Evolutionary conservation across 2,329 filamentous ascomycete species (phyloP).

Genomic region (Claviceps sp.): DNA sequence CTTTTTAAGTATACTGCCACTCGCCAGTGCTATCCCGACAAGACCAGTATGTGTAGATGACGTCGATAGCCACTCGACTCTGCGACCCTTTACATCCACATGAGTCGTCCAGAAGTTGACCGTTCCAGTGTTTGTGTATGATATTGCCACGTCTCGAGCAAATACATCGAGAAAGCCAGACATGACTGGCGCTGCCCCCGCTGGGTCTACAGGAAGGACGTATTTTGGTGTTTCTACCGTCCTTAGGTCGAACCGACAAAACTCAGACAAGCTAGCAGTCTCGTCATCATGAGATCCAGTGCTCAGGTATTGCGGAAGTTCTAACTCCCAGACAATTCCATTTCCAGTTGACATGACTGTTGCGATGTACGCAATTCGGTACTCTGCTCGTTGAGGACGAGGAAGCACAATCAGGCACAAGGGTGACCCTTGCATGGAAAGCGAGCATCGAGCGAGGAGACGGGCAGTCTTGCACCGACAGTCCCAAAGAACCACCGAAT

Average conservation of each 20-base stretch:
- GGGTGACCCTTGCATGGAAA: slow-evolving; percentile 53
- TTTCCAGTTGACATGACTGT: slow-evolving; percentile 67
- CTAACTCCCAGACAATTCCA: slow-evolving; percentile 71
- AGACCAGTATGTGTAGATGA: slow-evolving; percentile 72
- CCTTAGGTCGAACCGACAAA: slow-evolving; percentile 58
- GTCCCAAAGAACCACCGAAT: slow-evolving; percentile 67
- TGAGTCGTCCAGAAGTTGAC: slow-evolving; percentile 79
- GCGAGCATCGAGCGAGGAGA: slow-evolving; percentile 37
- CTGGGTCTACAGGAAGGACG: slow-evolving; percentile 74
- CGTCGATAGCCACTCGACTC: slow-evolving; percentile 70
- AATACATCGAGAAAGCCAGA: slow-evolving; percentile 79
- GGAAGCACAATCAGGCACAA: slow-evolving; percentile 71
- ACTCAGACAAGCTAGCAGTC: slow-evolving; percentile 39
- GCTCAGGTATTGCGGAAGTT: slow-evolving; percentile 37
- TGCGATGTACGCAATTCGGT: slow-evolving; percentile 56
- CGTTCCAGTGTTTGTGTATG: slow-evolving; percentile 62
- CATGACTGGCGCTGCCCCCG: slow-evolving; percentile 55
- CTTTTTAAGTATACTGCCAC: slow-evolving; percentile 76
- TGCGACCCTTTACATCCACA: slow-evolving; percentile 44
- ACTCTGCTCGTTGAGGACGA: slow-evolving; percentile 39
- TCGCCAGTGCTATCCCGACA: slow-evolving; percentile 59
- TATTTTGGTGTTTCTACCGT: slow-evolving; percentile 45
- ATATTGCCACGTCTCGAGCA: slow-evolving; percentile 72
- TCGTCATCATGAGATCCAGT: slow-evolving; percentile 11
- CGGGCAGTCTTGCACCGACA: slow-evolving; percentile 46